These are phyloP conservation scores for Mycena epipterygia DNA, from an alignment of 768 basidiomycete species.

Conservation along the genomic window DNA sequence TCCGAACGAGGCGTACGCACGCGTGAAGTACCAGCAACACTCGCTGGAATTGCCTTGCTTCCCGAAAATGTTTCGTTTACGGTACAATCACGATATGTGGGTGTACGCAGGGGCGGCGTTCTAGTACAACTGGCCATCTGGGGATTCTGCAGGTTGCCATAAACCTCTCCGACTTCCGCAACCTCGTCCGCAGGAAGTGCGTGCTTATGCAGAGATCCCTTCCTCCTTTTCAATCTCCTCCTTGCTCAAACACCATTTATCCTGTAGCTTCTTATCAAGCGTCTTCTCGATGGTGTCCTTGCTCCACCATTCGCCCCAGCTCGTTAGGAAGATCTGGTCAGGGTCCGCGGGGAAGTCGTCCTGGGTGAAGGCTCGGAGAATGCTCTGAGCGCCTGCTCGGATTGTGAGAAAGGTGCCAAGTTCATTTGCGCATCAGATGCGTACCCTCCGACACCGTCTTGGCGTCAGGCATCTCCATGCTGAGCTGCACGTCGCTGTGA, in stretches of 20 bases:
- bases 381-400: constrained; percentile 11
- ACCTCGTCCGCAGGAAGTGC: no score
- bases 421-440: not conserved
- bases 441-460: constrained; percentile 6
- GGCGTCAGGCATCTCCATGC: constrained; percentile 18
- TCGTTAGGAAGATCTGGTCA: constrained; percentile 31
- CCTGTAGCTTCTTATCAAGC: constrained; percentile 25
- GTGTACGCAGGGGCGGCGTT: no score
- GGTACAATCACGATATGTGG: no score
- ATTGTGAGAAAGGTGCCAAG: not conserved
- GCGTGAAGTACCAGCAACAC: no score
- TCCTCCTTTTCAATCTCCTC: constrained; percentile 29
- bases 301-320: constrained; percentile 37
- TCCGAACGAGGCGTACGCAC: no score
- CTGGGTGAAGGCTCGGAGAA: constrained; percentile 21
- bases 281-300: not conserved
- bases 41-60: no score
- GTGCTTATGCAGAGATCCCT: no score
- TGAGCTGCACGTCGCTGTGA: not conserved
- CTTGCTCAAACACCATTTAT: constrained; percentile 14
- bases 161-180: no score
- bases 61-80: no score
- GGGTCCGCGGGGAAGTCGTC: constrained; percentile 24
- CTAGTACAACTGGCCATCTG: no score
- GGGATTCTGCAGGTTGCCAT: no score